phyloP scores from a whole-genome alignment of 768 basidiomycete genomes.

The Tulasnella sp. region DNA sequence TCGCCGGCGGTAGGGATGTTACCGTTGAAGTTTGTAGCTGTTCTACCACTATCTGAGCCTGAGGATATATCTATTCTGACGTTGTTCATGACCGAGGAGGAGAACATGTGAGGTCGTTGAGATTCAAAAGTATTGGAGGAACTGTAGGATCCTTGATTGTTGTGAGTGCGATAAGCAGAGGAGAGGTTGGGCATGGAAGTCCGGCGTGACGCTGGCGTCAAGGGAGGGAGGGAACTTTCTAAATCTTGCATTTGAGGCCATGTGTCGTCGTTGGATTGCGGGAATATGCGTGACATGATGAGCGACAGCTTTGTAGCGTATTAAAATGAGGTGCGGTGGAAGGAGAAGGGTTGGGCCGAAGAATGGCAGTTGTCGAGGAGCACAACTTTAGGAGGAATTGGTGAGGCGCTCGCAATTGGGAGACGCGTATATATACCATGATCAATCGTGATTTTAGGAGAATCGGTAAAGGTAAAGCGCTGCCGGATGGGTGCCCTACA shows the following conservation, averaged over 20 bases:
- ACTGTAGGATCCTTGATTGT: not conserved
- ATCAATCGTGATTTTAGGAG: no score
- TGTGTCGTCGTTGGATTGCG: not conserved
- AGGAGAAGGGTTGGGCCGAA: not conserved
- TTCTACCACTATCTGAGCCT: not conserved
- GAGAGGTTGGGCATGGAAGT: not conserved
- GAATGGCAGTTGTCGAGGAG: no score
- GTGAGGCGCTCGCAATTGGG: no score
- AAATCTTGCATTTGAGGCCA: conserved; percentile 9
- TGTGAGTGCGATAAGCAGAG: not conserved
- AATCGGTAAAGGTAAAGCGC: no score
- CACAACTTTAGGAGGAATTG: no score
- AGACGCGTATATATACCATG: no score
- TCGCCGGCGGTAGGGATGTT: not conserved
- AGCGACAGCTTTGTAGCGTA: not conserved
- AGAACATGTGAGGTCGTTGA: not conserved
- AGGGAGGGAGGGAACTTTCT: conserved; percentile 14
- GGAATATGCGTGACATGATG: conserved; percentile 13
- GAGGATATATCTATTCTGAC: conserved; percentile 1
- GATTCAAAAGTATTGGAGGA: conserved; percentile 15
- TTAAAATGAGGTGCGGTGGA: not conserved
- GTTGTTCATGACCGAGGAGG: not conserved
- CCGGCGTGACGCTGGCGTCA: not conserved
- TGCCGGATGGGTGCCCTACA: no score
- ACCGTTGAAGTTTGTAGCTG: not conserved